Conservation (phyloP, 1,284 basidiomycete genomes). For the Malassezia psittaci region DNA sequence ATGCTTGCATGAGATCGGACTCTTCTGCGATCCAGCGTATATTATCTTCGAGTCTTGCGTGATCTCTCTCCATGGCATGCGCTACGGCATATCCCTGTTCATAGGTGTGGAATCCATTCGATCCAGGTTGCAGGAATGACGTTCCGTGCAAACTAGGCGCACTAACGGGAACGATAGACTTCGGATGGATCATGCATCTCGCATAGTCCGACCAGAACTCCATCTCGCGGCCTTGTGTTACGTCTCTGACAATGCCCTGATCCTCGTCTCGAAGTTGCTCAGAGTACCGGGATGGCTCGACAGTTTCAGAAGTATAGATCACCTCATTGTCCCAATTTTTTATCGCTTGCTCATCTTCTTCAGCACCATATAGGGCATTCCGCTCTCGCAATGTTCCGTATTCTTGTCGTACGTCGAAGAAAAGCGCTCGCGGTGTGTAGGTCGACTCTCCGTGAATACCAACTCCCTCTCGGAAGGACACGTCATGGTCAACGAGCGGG, state of each 20-base stretch:
- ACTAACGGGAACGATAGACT: conserved; percentile 29
- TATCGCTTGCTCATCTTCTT: conserved; percentile 8
- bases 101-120: conserved; percentile 22
- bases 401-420: conserved; percentile 37
- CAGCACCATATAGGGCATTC: conserved; percentile 24
- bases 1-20: conserved; percentile 35
- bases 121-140: not conserved
- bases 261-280: conserved; percentile 3
- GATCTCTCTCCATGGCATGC: conserved; percentile 26
- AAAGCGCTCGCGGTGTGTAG: conserved; percentile 32
- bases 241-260: not conserved
- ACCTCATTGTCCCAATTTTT: not conserved
- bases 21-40: conserved; percentile 42
- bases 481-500: conserved; percentile 35
- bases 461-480: conserved; percentile 35
- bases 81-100: conserved; percentile 24
- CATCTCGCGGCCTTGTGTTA: not conserved
- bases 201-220: conserved; percentile 41
- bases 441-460: conserved; percentile 28
- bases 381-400: conserved; percentile 27
- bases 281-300: conserved; percentile 1
- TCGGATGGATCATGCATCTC: conserved; percentile 28
- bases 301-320: not conserved
- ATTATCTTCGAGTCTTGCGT: conserved; percentile 30
- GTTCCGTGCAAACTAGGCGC: conserved; percentile 7